These are phyloP conservation scores for Gilbertella persicaria DNA, from an alignment of 371 early-diverging fungal genomes.

Conservation along the genomic window DNA sequence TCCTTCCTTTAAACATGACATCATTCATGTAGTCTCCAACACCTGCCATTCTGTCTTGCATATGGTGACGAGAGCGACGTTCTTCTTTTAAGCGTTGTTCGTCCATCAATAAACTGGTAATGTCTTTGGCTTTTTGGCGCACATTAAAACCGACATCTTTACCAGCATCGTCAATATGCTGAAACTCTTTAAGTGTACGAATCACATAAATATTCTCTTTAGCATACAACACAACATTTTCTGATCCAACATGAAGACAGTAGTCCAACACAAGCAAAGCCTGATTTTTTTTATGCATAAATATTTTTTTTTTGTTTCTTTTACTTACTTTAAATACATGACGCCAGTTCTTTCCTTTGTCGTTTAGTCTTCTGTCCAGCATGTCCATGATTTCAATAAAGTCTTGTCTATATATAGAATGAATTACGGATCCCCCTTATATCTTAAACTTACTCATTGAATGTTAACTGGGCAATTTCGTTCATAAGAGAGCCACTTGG, in stretches of 20 bases:
- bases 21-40: conserved; percentile 44
- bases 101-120: conserved; percentile 81
- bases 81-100: conserved; percentile 79
- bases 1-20: conserved; percentile 18
- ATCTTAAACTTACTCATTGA: conserved; percentile 76
- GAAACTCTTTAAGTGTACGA: conserved; percentile 93
- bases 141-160: conserved; percentile 63
- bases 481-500: conserved; percentile 87
- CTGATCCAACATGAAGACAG: conserved; percentile 78
- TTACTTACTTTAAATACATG: conserved; percentile 91
- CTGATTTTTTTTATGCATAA: conserved; percentile 15
- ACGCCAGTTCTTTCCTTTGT: conserved; percentile 97
- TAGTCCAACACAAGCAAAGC: conserved; percentile 66
- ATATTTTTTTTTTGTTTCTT: background rate
- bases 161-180: conserved; percentile 89
- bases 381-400: conserved; percentile 97
- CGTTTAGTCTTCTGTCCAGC: conserved; percentile 94
- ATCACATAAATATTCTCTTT: conserved; percentile 87
- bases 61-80: conserved; percentile 63
- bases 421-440: background rate
- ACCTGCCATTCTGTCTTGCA: conserved; percentile 65
- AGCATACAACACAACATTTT: conserved; percentile 81
- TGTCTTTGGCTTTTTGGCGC: conserved; percentile 91
- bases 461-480: conserved; percentile 87
- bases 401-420: conserved; percentile 65